Evolutionary conservation across 1,284 basidiomycete genomes (phyloP).

Genomic region (Trichosporon sp.): DNA sequence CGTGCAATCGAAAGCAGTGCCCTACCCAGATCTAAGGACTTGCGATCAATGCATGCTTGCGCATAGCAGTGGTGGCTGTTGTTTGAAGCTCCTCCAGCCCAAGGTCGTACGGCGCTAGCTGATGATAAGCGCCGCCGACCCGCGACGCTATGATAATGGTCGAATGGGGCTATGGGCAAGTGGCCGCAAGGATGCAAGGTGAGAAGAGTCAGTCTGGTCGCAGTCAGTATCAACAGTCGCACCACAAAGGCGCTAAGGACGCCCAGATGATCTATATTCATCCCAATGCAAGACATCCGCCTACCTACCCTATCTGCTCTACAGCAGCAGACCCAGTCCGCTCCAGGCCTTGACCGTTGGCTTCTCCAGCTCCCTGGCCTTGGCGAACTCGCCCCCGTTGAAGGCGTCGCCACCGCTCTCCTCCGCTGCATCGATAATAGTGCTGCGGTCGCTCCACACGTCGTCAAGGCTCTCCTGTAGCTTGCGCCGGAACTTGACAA

Average conservation of each 20-base stretch:
- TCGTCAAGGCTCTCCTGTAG: conserved; percentile 28
- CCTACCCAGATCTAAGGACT: not conserved
- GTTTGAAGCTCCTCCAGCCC: too few species aligned
- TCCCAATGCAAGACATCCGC: not conserved
- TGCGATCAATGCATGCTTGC: not conserved
- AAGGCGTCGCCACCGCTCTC: conserved; percentile 37
- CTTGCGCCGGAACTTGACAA: conserved; percentile 29
- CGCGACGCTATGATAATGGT: too few species aligned
- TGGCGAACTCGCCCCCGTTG: conserved; percentile 23
- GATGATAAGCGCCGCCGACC: not conserved
- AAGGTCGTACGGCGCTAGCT: not conserved
- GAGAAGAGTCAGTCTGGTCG: too few species aligned
- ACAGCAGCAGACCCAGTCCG: conserved; percentile 31
- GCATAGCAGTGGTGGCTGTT: too few species aligned
- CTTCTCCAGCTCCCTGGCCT: conserved; percentile 25
- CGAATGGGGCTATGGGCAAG: too few species aligned
- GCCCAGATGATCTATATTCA: not conserved
- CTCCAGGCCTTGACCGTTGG: conserved; percentile 33
- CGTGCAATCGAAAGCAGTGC: not conserved
- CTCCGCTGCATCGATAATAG: conserved; percentile 29
- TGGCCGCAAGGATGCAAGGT: too few species aligned
- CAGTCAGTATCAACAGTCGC: too few species aligned
- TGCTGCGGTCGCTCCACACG: conserved; percentile 39
- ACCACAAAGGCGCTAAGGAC: too few species aligned
- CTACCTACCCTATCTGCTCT: not conserved